Conservation (phyloP, 2,329 filamentous ascomycete genomes). For the Scleromitrula shiraiana region DNA sequence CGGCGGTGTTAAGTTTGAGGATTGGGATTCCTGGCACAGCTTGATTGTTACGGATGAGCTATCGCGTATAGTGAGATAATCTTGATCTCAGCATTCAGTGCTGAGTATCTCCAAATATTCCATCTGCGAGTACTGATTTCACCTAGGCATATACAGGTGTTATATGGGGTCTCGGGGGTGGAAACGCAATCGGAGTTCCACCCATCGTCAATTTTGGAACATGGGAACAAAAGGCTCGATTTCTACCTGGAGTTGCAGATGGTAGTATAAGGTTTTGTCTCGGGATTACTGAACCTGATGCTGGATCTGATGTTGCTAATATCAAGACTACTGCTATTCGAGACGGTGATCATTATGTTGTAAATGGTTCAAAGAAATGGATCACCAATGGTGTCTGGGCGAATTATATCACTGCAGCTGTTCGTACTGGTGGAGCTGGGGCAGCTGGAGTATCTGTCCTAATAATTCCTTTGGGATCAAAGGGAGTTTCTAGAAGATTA, state of each 20-base stretch:
- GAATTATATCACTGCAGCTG: slow-evolving; percentile 54
- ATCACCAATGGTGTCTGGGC: slow-evolving; percentile 56
- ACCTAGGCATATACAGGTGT: slow-evolving; percentile 45
- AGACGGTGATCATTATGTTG: slow-evolving; percentile 46
- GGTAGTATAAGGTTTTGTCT: slow-evolving; percentile 55
- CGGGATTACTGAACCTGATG: slow-evolving; percentile 56
- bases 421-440: slow-evolving; percentile 49
- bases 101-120: no score
- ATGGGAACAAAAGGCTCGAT: slow-evolving; percentile 47
- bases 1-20: slow-evolving; percentile 37
- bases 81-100: no score
- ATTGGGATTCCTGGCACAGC: slow-evolving; percentile 50
- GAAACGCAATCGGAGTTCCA: slow-evolving; percentile 53
- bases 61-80: slow-evolving; percentile 36
- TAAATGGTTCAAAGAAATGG: slow-evolving; percentile 64
- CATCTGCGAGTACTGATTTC: not conserved
- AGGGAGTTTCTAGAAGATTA: slow-evolving; percentile 43
- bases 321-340: slow-evolving; percentile 51
- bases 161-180: slow-evolving; percentile 48
- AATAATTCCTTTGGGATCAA: slow-evolving; percentile 43
- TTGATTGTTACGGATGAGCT: slow-evolving; percentile 49
- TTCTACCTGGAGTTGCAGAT: slow-evolving; percentile 50
- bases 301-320: slow-evolving; percentile 56
- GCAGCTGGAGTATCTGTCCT: slow-evolving; percentile 47
- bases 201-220: slow-evolving; percentile 57